A percentile compares a stretch with the other conserved stretches of the same genome.
These are phyloP conservation scores for Leucaena leucocephala DNA, from an alignment of 306 rosid species.

Conservation along the genomic window DNA sequence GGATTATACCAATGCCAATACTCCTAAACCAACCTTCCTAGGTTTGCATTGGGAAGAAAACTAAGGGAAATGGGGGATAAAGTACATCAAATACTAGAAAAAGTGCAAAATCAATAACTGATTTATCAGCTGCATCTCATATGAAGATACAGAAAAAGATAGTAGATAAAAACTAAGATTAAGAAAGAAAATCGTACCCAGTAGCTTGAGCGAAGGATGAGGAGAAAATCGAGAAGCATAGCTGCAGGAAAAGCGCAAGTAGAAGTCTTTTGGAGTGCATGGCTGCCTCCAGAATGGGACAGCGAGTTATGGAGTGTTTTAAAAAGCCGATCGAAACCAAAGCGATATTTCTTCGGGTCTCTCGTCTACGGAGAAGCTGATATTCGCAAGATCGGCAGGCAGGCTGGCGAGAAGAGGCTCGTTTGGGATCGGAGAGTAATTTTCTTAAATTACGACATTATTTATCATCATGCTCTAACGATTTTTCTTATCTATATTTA, in stretches of 20 bases:
- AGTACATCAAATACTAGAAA: background rate
- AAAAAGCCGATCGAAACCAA: constrained; percentile 25
- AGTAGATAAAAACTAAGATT: background rate
- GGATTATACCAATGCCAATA: constrained; percentile 20
- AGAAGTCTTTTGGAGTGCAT: constrained; percentile 49
- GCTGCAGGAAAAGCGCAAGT: constrained; percentile 49
- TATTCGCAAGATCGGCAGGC: constrained; percentile 3
- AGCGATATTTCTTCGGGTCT: constrained; percentile 28
- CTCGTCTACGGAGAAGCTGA: constrained; percentile 9
- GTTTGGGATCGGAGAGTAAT: background rate
- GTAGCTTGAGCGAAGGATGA: constrained; percentile 61
- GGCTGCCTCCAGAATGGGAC: constrained; percentile 31
- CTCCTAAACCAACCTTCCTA: background rate
- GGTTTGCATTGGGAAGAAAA: background rate
- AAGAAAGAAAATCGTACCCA: constrained; percentile 52
- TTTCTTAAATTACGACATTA: background rate
- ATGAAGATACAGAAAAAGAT: background rate
- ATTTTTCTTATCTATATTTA: too few relatives aligned
- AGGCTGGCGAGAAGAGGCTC: background rate
- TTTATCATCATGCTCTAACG: too few relatives aligned
- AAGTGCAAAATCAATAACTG: background rate
- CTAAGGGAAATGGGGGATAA: background rate
- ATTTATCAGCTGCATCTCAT: background rate
- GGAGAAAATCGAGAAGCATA: constrained; percentile 54
- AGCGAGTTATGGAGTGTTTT: background rate